Evolutionary conservation across 148 eudicot genomes (phyloP).

Genomic region (Gaultheria prostrata): DNA sequence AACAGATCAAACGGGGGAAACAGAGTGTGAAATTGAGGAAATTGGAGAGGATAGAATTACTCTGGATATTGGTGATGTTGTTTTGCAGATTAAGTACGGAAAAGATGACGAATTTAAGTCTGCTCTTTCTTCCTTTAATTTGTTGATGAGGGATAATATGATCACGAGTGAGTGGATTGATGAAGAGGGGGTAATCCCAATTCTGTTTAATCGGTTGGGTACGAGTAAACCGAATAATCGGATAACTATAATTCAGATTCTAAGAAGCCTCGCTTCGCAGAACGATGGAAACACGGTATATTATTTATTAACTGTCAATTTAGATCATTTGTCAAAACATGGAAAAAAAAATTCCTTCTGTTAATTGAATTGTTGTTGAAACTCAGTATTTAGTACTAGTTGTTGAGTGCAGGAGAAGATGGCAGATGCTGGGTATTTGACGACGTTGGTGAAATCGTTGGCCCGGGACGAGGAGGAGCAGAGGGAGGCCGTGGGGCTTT

Average conservation of each 20-base stretch:
- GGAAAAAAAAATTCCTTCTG: neutral
- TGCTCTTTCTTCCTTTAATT: slow-evolving; percentile 43
- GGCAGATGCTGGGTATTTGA: slow-evolving; percentile 54
- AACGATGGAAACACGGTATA: slow-evolving; percentile 59
- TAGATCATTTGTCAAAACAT: neutral
- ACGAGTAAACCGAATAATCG: slow-evolving; percentile 49
- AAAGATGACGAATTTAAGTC: slow-evolving; percentile 57
- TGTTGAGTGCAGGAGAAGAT: slow-evolving; percentile 60
- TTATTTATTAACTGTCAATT: neutral
- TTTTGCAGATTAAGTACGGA: slow-evolving; percentile 67
- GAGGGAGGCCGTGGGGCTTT: slow-evolving; percentile 75
- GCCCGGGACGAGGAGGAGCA: slow-evolving; percentile 63
- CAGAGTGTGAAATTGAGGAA: slow-evolving; percentile 33
- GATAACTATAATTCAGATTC: slow-evolving; percentile 49
- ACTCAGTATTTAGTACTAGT: neutral
- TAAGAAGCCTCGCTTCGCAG: slow-evolving; percentile 45
- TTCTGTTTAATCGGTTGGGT: slow-evolving; percentile 60
- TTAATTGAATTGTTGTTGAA: neutral
- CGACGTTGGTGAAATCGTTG: slow-evolving; percentile 67
- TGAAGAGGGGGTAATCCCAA: slow-evolving; percentile 63
- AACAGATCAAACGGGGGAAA: slow-evolving; percentile 24
- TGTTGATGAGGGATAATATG: slow-evolving; percentile 36
- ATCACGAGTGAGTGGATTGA: slow-evolving; percentile 51
- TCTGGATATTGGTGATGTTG: slow-evolving; percentile 54
- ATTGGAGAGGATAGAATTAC: slow-evolving; percentile 2